Base-by-base conservation (phyloP, 2,329 filamentous ascomycete species). In the Talaromyces islandicus region DNA sequence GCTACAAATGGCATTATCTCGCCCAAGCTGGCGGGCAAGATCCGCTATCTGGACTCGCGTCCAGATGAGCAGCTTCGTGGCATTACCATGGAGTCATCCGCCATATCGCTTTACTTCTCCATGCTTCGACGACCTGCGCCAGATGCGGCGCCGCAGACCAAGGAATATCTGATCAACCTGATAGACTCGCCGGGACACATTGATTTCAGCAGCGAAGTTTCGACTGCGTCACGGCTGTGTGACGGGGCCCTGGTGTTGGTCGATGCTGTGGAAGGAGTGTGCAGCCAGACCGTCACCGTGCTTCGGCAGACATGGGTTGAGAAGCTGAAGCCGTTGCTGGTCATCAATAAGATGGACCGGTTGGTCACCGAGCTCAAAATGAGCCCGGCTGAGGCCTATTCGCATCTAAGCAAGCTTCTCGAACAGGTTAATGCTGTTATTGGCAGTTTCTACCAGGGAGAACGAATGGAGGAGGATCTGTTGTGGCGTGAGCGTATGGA, bases 61-160 rank as follows among this genome's bases (percentile, higher is more conserved):
- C 93, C 93, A 1, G 94, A 99, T 76, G 94, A 99, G 75, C 94
- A 99, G 77, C 84, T 90, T 17, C 88, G 94, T 65, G 94, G 94
- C 60, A 99, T 99, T 71, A 99, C 94, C n/a, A 99, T 99, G 94
- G 94, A 99, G 75, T 97, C 94, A 0, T 97, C 93, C 6, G 94
- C 94, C 63, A 99, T 99, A 65, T 97, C 94, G 0, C 81, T 99
- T 35, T 95, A 90, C 77, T 99, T 99, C 74, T 95, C 92, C 38
- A 91, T 97, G 83, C 80, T 96, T 58, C 85, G 92, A 66, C 85
- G 91, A 66, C 80, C 85, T 41, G 80, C 84, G 1, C 87, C 88
- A 1, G 87, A 91, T 17, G 85, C 85, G 6, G 71, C 81, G 14
- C 88, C 91, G 0, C 83, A 88, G 68, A 83, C 89, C 21, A 91